Evolutionary conservation across 1,284 basidiomycete genomes (phyloP).

Genomic region (Cryptococcus sp.): DNA sequence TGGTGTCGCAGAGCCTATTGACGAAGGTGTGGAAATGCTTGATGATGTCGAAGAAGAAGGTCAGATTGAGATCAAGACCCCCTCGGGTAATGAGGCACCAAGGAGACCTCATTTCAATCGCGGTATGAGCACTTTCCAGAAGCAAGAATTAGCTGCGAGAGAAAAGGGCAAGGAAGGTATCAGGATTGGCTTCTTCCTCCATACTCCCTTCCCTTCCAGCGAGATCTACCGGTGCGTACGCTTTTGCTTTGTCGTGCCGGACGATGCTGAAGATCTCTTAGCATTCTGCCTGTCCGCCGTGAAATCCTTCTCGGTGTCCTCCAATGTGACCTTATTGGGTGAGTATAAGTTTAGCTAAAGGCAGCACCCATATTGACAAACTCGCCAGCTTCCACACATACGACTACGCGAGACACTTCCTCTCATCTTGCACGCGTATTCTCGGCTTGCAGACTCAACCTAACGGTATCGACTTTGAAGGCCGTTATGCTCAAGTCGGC

Average conservation of each 20-base stretch:
- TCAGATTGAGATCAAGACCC: constrained; percentile 24
- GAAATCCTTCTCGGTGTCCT: constrained; percentile 95
- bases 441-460: constrained; percentile 96
- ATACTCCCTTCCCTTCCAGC: constrained; percentile 96
- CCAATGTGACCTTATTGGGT: constrained; percentile 91
- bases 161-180: constrained; percentile 57
- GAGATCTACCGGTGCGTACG: constrained; percentile 87
- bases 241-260: not conserved
- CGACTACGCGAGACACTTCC: constrained; percentile 98
- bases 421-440: constrained; percentile 96
- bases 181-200: constrained; percentile 97
- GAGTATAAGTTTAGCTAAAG: constrained; percentile 10
- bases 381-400: constrained; percentile 84
- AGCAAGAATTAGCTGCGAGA: constrained; percentile 46
- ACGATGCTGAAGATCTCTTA: constrained; percentile 44
- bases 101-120: constrained; percentile 26
- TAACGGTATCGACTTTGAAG: constrained; percentile 95
- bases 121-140: constrained; percentile 45
- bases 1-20: constrained; percentile 28
- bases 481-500: constrained; percentile 91
- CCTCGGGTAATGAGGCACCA: not conserved
- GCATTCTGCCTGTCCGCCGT: constrained; percentile 91
- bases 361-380: not conserved
- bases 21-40: constrained; percentile 45
- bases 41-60: constrained; percentile 46